Conservation (phyloP, 83 land plant genomes). For the Isoetes engelmannii region DNA sequence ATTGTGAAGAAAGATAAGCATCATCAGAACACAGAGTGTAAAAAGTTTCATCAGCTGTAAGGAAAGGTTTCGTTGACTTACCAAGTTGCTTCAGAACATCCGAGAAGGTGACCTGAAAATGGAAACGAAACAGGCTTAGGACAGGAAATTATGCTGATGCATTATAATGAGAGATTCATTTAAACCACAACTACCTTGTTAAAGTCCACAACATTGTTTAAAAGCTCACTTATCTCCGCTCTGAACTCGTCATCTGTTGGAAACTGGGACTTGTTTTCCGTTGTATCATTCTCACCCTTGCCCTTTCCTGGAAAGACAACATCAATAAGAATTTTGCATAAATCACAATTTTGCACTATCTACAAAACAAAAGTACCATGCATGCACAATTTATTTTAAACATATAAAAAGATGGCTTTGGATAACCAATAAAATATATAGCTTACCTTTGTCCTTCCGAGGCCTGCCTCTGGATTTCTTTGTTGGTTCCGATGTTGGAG, state of each 20-base stretch:
- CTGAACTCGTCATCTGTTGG: conserved; percentile 26
- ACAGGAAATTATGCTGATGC: neutral
- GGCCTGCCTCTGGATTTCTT: conserved; percentile 1
- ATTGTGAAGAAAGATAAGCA: neutral
- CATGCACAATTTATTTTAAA: neutral
- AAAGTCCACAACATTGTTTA: conserved; percentile 22
- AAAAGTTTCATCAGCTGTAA: neutral
- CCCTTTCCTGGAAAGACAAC: conserved; percentile 10
- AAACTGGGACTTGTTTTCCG: conserved; percentile 7
- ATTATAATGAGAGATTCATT: no score
- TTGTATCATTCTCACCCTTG: neutral
- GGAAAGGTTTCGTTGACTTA: conserved; percentile 2
- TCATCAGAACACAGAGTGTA: neutral
- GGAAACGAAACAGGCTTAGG: neutral
- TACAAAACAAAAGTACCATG: neutral
- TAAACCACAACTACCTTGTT: conserved; percentile 23
- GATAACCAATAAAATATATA: neutral
- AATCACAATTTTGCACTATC: neutral
- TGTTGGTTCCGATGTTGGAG: neutral
- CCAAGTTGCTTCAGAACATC: conserved; percentile 29
- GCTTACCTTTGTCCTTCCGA: neutral
- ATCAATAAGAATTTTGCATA: neutral
- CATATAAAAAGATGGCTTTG: neutral
- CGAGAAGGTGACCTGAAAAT: conserved; percentile 30
- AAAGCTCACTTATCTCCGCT: conserved; percentile 20